These are phyloP conservation scores for Penicillium arizonense DNA, from an alignment of 495 filamentous ascomycete genomes.

Conservation along the genomic window DNA sequence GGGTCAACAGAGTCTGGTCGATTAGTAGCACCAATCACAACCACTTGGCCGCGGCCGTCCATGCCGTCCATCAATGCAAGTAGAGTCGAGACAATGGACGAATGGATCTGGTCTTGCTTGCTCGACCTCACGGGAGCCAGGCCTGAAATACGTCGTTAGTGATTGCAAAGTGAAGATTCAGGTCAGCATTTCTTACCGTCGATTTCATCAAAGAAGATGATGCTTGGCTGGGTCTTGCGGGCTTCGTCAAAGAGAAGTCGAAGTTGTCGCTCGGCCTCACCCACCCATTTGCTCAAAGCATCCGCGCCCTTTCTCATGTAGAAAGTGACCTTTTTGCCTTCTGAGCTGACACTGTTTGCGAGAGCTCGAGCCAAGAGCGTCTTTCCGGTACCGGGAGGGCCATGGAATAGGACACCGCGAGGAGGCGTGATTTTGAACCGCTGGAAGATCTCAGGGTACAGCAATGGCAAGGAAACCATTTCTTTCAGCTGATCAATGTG, in stretches of 20 bases:
- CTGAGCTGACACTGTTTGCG: slow-evolving; percentile 73
- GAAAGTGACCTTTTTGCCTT: slow-evolving; percentile 91
- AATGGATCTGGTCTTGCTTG: slow-evolving; percentile 98
- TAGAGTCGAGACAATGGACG: slow-evolving; percentile 94
- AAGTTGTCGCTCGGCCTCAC: slow-evolving; percentile 93
- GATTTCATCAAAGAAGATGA: slow-evolving; percentile 99
- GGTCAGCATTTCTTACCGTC: slow-evolving; percentile 57
- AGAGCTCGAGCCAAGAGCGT: slow-evolving; percentile 90
- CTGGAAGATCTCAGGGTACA: slow-evolving; percentile 94
- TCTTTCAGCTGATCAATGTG: slow-evolving; percentile 97
- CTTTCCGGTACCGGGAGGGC: slow-evolving; percentile 96
- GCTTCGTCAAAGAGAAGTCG: slow-evolving; percentile 94
- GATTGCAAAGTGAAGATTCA: neutral
- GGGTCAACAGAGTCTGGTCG: slow-evolving; percentile 97
- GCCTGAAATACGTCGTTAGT: slow-evolving; percentile 36
- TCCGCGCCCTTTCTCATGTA: slow-evolving; percentile 99
- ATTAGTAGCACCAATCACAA: slow-evolving; percentile 97
- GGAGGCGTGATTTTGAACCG: slow-evolving; percentile 91
- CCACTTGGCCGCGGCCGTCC: slow-evolving; percentile 96
- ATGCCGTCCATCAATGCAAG: slow-evolving; percentile 98
- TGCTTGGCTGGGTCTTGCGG: slow-evolving; percentile 89
- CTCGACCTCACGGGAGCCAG: slow-evolving; percentile 93
- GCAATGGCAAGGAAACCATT: slow-evolving; percentile 90
- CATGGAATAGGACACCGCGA: slow-evolving; percentile 93
- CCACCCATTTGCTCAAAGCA: slow-evolving; percentile 97